phyloP scores from a whole-genome alignment of 1,284 basidiomycete species.

The Leccinum laetum region DNA sequence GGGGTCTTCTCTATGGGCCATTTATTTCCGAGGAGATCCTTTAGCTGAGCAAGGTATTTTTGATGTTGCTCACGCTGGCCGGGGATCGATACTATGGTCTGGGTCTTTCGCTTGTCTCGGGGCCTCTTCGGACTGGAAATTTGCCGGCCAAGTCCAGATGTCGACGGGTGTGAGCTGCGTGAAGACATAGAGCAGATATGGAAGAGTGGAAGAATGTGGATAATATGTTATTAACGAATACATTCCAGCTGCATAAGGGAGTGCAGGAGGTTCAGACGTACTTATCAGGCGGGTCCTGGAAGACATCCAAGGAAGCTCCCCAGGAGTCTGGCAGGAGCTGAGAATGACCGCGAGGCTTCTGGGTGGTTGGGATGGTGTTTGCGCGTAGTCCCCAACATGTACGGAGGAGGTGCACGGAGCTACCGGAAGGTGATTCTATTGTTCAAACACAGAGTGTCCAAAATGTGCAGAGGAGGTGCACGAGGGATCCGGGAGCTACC shows the following conservation, averaged over 20 bases:
- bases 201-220: too few species aligned
- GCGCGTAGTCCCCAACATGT: neutral
- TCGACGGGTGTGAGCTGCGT: neutral
- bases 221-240: too few species aligned
- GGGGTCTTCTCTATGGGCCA: neutral
- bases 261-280: too few species aligned
- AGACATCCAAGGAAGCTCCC: too few species aligned
- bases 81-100: neutral
- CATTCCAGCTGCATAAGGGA: too few species aligned
- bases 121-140: neutral
- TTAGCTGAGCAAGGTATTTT: neutral
- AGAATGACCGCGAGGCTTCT: neutral
- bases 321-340: neutral
- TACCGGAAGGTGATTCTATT: neutral
- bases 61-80: neutral
- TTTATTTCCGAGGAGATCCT: neutral
- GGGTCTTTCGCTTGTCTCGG: neutral
- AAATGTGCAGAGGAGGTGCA: neutral
- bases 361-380: neutral
- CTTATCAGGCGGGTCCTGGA: too few species aligned
- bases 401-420: neutral
- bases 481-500: neutral
- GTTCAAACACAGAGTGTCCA: neutral
- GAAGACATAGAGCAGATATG: neutral
- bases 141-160: neutral